These are phyloP conservation scores for Daldinia eschscholtzii DNA, from an alignment of 2,329 filamentous ascomycete species.

Conservation along the genomic window DNA sequence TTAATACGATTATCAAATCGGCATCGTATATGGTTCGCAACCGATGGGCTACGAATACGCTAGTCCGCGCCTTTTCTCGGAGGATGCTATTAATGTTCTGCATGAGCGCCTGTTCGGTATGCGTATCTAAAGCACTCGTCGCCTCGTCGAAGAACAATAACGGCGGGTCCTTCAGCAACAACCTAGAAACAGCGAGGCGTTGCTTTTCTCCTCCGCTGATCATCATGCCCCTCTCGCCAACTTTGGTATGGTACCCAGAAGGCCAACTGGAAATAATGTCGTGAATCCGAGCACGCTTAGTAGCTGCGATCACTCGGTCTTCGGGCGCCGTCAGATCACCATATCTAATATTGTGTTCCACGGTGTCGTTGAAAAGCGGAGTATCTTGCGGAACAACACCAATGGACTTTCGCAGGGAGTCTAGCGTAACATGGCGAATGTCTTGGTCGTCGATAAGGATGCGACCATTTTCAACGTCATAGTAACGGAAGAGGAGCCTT, in stretches of 20 bases:
- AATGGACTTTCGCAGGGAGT: conserved; percentile 85
- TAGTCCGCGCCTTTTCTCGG: conserved; percentile 88
- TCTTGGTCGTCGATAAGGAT: conserved; percentile 96
- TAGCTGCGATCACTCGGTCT: conserved; percentile 81
- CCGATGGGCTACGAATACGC: conserved; percentile 94
- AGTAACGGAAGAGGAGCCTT: conserved; percentile 91
- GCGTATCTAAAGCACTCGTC: conserved; percentile 90
- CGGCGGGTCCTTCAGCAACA: conserved; percentile 90
- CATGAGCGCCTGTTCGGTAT: conserved; percentile 91
- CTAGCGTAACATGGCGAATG: conserved; percentile 83
- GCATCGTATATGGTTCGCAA: conserved; percentile 94
- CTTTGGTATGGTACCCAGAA: conserved; percentile 90
- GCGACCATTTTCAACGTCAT: conserved; percentile 86
- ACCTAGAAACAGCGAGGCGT: conserved; percentile 82
- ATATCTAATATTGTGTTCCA: conserved; percentile 95
- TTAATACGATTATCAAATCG: conserved; percentile 91
- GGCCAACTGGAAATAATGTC: conserved; percentile 84
- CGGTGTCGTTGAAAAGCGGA: conserved; percentile 95
- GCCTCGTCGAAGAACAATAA: conserved; percentile 96
- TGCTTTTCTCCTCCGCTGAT: conserved; percentile 97
- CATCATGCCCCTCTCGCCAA: conserved; percentile 96
- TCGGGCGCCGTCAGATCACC: conserved; percentile 81
- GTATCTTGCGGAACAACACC: conserved; percentile 98
- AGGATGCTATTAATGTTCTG: conserved; percentile 93
- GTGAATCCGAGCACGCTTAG: conserved; percentile 85